phyloP scores from a whole-genome alignment of 805 yeast genomes.

The Candida succiphila region DNA sequence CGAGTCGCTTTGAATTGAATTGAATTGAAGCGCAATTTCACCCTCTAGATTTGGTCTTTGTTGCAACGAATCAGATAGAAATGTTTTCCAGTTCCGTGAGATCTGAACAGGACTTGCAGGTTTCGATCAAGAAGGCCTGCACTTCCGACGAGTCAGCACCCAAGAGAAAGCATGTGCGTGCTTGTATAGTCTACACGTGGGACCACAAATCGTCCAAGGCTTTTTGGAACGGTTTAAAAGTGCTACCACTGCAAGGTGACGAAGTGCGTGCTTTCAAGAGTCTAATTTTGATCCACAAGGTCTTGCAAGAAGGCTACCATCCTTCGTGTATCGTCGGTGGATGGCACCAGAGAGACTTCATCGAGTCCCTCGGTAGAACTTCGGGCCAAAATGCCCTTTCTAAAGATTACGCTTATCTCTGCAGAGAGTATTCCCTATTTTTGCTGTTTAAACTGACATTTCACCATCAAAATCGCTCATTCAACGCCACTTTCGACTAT shows the following conservation, averaged over 20 bases:
- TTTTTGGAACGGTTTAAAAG: conserved; percentile 76
- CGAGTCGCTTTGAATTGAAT: too few relatives aligned
- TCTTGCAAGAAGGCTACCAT: conserved; percentile 98
- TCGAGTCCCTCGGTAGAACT: conserved; percentile 59
- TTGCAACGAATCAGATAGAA: too few relatives aligned
- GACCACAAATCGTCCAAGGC: conserved; percentile 79
- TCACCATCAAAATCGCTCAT: conserved; percentile 78
- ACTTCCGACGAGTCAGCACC: conserved; percentile 84
- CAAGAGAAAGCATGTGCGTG: conserved; percentile 90
- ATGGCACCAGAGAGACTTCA: conserved; percentile 66
- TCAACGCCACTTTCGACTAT: conserved; percentile 92
- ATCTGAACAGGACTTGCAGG: conserved; percentile 29
- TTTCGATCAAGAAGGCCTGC: conserved; percentile 73
- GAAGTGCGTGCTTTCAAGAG: conserved; percentile 83
- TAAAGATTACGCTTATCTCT: conserved; percentile 60
- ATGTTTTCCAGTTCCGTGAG: too few relatives aligned
- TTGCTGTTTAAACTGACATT: conserved; percentile 67
- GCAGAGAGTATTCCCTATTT: conserved; percentile 65
- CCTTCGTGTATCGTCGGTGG: conserved; percentile 76
- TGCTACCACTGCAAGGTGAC: conserved; percentile 71
- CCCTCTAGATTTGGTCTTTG: too few relatives aligned
- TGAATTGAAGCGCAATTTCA: too few relatives aligned
- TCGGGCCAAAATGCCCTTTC: conserved; percentile 30
- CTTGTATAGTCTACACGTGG: conserved; percentile 94
- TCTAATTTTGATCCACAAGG: conserved; percentile 77